These are phyloP conservation scores for Lojkania enalia DNA, from an alignment of 2,329 filamentous ascomycete genomes.

Conservation along the genomic window DNA sequence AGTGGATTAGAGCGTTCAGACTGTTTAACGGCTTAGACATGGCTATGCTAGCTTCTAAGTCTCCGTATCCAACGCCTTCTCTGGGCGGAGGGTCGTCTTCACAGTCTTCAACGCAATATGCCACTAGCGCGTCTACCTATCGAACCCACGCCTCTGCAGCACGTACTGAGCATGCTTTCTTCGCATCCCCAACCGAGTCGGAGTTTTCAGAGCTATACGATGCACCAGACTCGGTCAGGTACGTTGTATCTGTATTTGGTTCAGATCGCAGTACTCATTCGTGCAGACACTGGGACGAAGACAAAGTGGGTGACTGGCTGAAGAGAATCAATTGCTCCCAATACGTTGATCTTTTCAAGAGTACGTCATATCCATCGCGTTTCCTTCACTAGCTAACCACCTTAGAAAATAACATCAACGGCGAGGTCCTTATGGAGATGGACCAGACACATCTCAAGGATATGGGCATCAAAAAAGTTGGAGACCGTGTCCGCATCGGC, in stretches of 20 bases:
- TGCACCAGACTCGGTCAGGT: conserved; percentile 63
- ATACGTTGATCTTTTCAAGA: conserved; percentile 86
- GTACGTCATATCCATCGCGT: conserved; percentile 37
- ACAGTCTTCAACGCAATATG: conserved; percentile 41
- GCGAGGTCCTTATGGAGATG: conserved; percentile 94
- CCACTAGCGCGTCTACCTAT: conserved; percentile 38
- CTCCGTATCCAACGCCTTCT: conserved; percentile 64
- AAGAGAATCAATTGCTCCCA: conserved; percentile 89
- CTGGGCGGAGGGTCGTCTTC: conserved; percentile 42
- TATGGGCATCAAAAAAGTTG: conserved; percentile 97
- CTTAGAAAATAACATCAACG: conserved; percentile 88
- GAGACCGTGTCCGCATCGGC: conserved; percentile 84
- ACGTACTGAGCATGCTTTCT: conserved; percentile 56
- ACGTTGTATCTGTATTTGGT: conserved; percentile 12
- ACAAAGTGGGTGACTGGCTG: conserved; percentile 88
- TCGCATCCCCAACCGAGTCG: conserved; percentile 84
- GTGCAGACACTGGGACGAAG: conserved; percentile 76
- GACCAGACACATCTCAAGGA: conserved; percentile 96
- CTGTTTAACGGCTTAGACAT: too few species aligned
- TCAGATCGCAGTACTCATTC: conserved; percentile 17
- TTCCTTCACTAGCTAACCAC: conserved; percentile 21
- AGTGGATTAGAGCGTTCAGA: too few species aligned
- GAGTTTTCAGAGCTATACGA: conserved; percentile 83
- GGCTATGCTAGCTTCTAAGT: conserved; percentile 79
- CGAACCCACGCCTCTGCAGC: conserved; percentile 38